Evolutionary conservation across 2,329 filamentous ascomycete species (phyloP), one percentile per base, ranked within the genome.

Genomic region (Tolypocladium ovalisporum): DNA sequence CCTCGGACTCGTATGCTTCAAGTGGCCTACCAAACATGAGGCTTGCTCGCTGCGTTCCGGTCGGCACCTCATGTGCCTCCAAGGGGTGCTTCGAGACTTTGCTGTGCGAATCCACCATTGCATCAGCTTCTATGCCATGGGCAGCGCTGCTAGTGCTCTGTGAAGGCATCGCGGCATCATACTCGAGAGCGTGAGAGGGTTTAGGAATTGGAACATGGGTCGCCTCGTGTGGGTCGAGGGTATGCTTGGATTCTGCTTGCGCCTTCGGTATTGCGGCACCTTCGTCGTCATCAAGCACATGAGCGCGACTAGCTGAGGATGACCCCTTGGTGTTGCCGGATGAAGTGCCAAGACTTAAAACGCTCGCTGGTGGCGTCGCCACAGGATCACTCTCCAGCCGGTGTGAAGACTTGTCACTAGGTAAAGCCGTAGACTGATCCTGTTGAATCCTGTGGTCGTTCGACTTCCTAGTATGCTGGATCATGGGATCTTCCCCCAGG

Each of bases 371-470:
- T 13, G 54, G 37, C 24, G 55, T 27, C 2, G 57, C 53, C 27
- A 54, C 51, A n/a, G 57, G 27, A 54, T 61, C 59, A 39, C 44
- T 53, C 34, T 44, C 52, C 34, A 63, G 34, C 8, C 37, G n/a
- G 29, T 63, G 62, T n/a, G 56, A 52, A 4, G 56, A 52, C 4
- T 35, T 47, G 4, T 27, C 27, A 10, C n/a, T 13, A 22, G 55
- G 54, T 8, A 22, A 37, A 10, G 56, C 40, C 15, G 51, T 27
- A 22, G 56, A 19, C 27, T 40, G 29, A 34, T 64, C 61, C 1
- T 57, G 56, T n/a, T 57, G 44, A 24, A 63, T 58, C 35, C 27
- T 10, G 17, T 64, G 60, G 19, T 56, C 44, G 6, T 39, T 36
- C 12, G 22, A 29, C 13, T 52, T 59, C 19, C 35, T 42, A 12